phyloP scores from a whole-genome alignment of 306 rosid species.

The Trifolium repens region DNA sequence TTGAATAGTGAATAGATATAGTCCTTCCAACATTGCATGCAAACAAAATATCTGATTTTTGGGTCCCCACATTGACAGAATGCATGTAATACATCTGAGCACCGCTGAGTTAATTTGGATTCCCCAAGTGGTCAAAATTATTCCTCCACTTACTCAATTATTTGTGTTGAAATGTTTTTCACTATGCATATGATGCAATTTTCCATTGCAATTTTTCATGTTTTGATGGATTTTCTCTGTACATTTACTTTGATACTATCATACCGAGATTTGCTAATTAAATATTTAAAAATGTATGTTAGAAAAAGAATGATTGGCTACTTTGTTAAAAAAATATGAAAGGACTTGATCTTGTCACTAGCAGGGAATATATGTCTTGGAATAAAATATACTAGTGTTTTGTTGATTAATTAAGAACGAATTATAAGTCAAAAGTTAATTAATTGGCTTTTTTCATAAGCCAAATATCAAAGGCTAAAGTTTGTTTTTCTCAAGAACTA shows the following conservation, averaged over 20 bases:
- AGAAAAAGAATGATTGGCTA: background rate
- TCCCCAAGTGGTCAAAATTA: slow-evolving; percentile 28
- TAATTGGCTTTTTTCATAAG: background rate
- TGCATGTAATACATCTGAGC: slow-evolving; percentile 45
- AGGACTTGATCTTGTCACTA: slow-evolving; percentile 11
- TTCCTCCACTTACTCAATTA: slow-evolving; percentile 37
- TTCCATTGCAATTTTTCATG: slow-evolving; percentile 27
- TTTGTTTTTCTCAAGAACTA: background rate
- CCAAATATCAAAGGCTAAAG: background rate
- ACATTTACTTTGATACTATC: background rate
- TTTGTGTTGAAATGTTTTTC: slow-evolving; percentile 29
- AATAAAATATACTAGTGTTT: background rate
- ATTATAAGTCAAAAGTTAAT: slow-evolving; percentile 14
- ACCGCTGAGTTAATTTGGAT: slow-evolving; percentile 37
- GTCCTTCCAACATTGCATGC: background rate
- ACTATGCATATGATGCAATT: slow-evolving; percentile 19
- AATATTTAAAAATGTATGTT: slow-evolving; percentile 1
- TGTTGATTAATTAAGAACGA: slow-evolving; percentile 21
- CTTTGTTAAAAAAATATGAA: slow-evolving; percentile 30
- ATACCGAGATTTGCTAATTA: background rate
- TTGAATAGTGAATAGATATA: slow-evolving; percentile 11
- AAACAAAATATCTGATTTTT: slow-evolving; percentile 16
- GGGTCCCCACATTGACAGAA: slow-evolving; percentile 44
- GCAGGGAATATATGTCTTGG: background rate
- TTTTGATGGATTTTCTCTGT: slow-evolving; percentile 3